Evolutionary conservation across 2,329 filamentous ascomycete genomes (phyloP).

Genomic region (Didymella pomorum): DNA sequence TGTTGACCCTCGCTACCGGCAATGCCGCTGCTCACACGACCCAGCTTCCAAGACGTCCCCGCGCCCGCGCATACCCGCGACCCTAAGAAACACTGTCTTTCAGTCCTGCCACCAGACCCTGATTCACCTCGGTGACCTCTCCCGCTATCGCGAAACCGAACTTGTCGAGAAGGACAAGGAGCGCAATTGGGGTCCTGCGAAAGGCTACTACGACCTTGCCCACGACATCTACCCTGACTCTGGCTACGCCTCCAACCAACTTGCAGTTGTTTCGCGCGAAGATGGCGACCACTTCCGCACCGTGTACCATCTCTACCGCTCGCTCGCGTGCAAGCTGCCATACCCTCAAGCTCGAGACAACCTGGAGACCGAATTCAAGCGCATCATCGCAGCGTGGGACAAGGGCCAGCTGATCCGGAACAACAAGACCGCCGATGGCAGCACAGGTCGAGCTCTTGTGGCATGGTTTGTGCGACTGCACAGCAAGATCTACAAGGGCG

Average conservation of each 20-base stretch:
- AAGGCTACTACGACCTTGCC: slow-evolving; percentile 86
- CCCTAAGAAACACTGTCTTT: slow-evolving; percentile 68
- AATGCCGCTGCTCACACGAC: slow-evolving; percentile 47
- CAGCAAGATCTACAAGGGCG: slow-evolving; percentile 81
- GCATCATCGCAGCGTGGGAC: slow-evolving; percentile 65
- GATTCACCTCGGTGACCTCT: slow-evolving; percentile 87
- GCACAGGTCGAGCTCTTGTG: slow-evolving; percentile 70
- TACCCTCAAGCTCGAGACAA: slow-evolving; percentile 79
- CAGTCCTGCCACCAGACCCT: slow-evolving; percentile 82
- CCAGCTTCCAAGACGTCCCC: slow-evolving; percentile 42
- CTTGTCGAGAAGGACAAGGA: slow-evolving; percentile 72
- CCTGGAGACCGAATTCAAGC: slow-evolving; percentile 79
- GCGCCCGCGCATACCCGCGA: slow-evolving; percentile 52
- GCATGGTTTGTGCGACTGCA: slow-evolving; percentile 89
- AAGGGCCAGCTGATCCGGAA: slow-evolving; percentile 62
- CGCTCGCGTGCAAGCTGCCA: slow-evolving; percentile 76
- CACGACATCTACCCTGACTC: slow-evolving; percentile 78
- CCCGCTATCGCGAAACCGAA: slow-evolving; percentile 81
- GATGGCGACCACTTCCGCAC: slow-evolving; percentile 82
- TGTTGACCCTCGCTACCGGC: slow-evolving; percentile 3
- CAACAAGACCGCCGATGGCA: slow-evolving; percentile 49
- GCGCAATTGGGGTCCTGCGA: slow-evolving; percentile 78
- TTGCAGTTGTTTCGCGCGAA: slow-evolving; percentile 83
- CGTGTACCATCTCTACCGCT: slow-evolving; percentile 88
- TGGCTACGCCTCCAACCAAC: slow-evolving; percentile 86